Percentiles rank a stretch among this genome's conserved stretches.
Conservation (phyloP, 2,329 filamentous ascomycete genomes). For the Sporothrix humicola region DNA sequence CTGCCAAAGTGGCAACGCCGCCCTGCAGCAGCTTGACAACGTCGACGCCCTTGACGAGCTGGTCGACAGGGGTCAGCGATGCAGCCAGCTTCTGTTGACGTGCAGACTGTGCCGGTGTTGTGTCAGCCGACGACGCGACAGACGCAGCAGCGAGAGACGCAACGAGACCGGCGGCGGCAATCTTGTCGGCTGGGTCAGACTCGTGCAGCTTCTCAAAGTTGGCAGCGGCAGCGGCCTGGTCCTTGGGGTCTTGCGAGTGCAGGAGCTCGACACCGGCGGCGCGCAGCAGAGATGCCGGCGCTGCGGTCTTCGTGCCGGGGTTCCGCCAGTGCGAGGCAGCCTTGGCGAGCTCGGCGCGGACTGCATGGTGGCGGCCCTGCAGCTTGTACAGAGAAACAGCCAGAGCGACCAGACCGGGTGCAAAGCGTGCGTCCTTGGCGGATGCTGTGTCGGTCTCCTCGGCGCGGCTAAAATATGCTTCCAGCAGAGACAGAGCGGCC, state of each 20-base stretch:
- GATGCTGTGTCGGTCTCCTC: constrained; percentile 59
- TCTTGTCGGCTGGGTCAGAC: constrained; percentile 68
- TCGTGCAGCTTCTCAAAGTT: constrained; percentile 76
- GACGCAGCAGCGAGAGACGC: constrained; percentile 72
- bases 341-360: constrained; percentile 75
- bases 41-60: constrained; percentile 66
- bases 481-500: constrained; percentile 75
- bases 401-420: constrained; percentile 82
- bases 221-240: constrained; percentile 73
- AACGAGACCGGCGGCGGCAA: constrained; percentile 81
- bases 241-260: constrained; percentile 71
- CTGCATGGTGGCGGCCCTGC: constrained; percentile 74
- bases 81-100: constrained; percentile 30
- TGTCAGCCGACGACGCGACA: constrained; percentile 55
- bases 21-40: constrained; percentile 66
- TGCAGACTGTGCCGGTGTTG: constrained; percentile 59
- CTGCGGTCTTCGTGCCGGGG: constrained; percentile 42
- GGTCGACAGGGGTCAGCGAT: constrained; percentile 52
- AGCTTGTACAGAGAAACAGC: constrained; percentile 78
- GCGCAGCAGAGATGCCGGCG: constrained; percentile 70
- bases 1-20: constrained; percentile 63
- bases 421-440: constrained; percentile 67
- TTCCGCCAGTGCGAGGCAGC: constrained; percentile 82
- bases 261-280: constrained; percentile 85
- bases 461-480: constrained; percentile 74